A percentile compares a stretch with the other conserved stretches of the same genome.
phyloP scores from a whole-genome alignment of 2,329 filamentous ascomycete species.

The Chrysoporthe austroafricana region DNA sequence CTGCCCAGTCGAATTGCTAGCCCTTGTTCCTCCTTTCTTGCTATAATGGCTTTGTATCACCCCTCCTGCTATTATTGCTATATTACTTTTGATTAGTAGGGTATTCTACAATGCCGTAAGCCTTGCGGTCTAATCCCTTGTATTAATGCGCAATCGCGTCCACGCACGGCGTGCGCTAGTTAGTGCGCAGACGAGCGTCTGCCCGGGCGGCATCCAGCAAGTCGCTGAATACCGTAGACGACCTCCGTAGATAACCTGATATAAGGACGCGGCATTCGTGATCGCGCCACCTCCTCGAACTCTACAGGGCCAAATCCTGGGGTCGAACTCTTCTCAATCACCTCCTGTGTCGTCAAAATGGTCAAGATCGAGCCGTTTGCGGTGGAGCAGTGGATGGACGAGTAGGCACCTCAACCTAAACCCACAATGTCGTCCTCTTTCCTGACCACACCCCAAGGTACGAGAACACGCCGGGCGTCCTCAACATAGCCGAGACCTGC shows the following conservation, averaged over 20 bases:
- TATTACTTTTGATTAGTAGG: background rate
- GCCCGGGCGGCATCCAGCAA: too few species aligned
- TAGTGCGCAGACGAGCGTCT: background rate
- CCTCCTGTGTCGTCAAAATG: conserved; percentile 33
- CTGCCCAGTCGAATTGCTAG: background rate
- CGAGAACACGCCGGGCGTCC: conserved; percentile 56
- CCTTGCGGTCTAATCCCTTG: background rate
- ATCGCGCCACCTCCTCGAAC: background rate
- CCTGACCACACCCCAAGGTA: conserved; percentile 42
- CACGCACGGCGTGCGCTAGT: background rate
- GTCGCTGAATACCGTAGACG: background rate
- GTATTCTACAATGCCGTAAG: background rate
- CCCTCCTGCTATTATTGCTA: background rate
- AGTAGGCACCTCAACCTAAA: conserved; percentile 12
- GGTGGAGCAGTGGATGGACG: conserved; percentile 74
- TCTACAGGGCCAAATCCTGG: background rate
- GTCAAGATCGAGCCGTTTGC: conserved; percentile 63
- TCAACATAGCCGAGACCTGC: conserved; percentile 82
- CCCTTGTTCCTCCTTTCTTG: accelerated
- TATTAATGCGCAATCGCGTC: background rate
- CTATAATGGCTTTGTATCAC: background rate
- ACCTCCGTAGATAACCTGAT: background rate
- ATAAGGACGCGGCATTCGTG: background rate
- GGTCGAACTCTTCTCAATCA: background rate
- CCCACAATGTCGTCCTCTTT: background rate